These are phyloP conservation scores for Trichoderma sp. DNA, from an alignment of 2,329 filamentous ascomycete species.

Conservation along the genomic window DNA sequence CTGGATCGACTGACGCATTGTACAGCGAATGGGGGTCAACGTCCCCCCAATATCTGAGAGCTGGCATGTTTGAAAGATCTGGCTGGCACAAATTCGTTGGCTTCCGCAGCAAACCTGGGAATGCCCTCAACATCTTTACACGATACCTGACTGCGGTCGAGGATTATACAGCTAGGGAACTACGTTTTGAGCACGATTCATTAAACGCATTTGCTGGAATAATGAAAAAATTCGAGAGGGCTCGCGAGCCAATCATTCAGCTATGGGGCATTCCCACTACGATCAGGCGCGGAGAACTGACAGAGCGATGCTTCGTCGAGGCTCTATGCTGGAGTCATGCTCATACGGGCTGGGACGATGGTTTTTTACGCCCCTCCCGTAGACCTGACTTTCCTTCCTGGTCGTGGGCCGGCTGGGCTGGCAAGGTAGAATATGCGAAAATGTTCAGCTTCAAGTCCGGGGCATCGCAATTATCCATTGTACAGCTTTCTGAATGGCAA, in stretches of 20 bases:
- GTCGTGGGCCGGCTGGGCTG: neutral
- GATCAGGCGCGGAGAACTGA: neutral
- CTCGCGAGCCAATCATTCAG: neutral
- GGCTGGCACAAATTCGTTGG: neutral
- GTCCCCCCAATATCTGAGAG: neutral
- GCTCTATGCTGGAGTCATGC: neutral
- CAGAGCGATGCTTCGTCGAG: neutral
- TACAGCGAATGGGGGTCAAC: neutral
- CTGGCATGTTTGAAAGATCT: neutral
- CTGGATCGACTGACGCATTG: neutral
- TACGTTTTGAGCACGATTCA: neutral
- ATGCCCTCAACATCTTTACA: neutral
- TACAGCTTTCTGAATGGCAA: neutral
- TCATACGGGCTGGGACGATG: neutral
- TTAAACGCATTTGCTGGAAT: neutral
- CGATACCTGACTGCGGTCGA: neutral
- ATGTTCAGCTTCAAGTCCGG: rapidly evolving
- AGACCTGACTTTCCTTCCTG: neutral
- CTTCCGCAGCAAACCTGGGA: neutral
- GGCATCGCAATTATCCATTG: neutral
- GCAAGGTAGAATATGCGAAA: neutral
- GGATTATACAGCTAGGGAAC: neutral
- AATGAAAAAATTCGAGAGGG: neutral
- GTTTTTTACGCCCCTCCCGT: neutral
- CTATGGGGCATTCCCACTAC: neutral